These are phyloP conservation scores for Lactifluus pinguis DNA, from an alignment of 768 basidiomycete genomes.

Conservation along the genomic window DNA sequence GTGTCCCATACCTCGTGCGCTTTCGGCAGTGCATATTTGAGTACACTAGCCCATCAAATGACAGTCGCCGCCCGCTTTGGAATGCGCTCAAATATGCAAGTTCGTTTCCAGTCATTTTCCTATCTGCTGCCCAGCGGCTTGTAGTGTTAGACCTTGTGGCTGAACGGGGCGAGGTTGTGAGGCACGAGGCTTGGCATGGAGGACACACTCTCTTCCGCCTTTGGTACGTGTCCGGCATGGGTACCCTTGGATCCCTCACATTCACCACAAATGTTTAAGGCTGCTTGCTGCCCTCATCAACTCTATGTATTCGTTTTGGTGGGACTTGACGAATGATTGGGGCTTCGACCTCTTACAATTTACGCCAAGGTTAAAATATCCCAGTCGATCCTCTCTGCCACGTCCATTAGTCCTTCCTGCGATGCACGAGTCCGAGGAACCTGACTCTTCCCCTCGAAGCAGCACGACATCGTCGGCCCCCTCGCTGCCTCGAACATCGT, in stretches of 20 bases:
- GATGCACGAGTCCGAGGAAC: conserved; percentile 31
- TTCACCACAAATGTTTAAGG: conserved; percentile 35
- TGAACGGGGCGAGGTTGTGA: conserved; percentile 36
- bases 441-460: conserved; percentile 18
- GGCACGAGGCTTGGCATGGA: conserved; percentile 53
- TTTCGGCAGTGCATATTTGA: conserved; percentile 93
- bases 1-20: conserved; percentile 85
- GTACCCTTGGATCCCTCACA: not conserved
- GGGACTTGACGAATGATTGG: conserved; percentile 99
- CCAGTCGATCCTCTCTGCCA: conserved; percentile 27
- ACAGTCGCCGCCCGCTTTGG: conserved; percentile 63
- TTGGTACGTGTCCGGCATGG: conserved; percentile 42
- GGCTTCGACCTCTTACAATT: conserved; percentile 67
- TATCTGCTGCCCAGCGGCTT: conserved; percentile 83
- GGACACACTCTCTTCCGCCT: conserved; percentile 74
- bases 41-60: conserved; percentile 53
- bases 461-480: not conserved
- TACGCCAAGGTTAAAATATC: conserved; percentile 12
- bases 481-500: not conserved
- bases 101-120: conserved; percentile 90
- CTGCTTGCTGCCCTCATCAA: conserved; percentile 77
- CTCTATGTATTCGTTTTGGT: conserved; percentile 95
- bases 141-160: conserved; percentile 52
- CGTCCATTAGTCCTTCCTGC: conserved; percentile 39
- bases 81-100: conserved; percentile 97